These are phyloP conservation scores for Leishmania lainsoni DNA, from an alignment of 208 protist species.

Conservation along the genomic window DNA sequence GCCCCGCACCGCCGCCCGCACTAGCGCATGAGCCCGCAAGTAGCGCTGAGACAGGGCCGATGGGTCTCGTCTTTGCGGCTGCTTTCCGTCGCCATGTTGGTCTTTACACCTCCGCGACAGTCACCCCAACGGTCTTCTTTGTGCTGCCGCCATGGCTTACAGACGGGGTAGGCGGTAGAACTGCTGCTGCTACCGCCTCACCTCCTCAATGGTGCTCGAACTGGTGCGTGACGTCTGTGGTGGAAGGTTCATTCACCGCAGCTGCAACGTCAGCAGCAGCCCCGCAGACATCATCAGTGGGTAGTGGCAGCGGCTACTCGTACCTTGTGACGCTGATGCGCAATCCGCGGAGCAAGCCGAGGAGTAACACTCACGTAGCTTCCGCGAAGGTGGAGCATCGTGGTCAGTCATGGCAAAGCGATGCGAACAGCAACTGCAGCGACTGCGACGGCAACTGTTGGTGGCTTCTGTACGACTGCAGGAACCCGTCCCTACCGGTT, in stretches of 20 bases:
- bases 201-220: not conserved
- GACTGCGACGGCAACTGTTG: not conserved
- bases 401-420: not conserved
- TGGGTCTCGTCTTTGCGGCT: constrained; percentile 22
- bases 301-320: constrained; percentile 1
- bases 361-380: not conserved
- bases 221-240: constrained; percentile 21
- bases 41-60: not conserved
- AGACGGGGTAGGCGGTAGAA: not conserved
- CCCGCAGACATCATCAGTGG: not conserved
- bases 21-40: not conserved
- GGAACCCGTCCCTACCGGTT: constrained; percentile 20
- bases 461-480: constrained; percentile 31
- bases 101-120: constrained; percentile 21
- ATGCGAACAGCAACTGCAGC: not conserved
- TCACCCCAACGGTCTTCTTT: constrained; percentile 22
- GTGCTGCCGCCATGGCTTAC: constrained; percentile 7
- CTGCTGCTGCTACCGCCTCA: not conserved
- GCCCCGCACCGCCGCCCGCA: not conserved
- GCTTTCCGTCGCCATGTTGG: constrained; percentile 21
- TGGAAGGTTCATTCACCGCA: constrained; percentile 12
- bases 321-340: constrained; percentile 17
- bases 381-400: not conserved
- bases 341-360: not conserved
- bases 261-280: not conserved